A percentile compares a stretch with the other conserved stretches of the same genome.
phyloP scores from a whole-genome alignment of 306 rosid species.

The Castanopsis chinensis region DNA sequence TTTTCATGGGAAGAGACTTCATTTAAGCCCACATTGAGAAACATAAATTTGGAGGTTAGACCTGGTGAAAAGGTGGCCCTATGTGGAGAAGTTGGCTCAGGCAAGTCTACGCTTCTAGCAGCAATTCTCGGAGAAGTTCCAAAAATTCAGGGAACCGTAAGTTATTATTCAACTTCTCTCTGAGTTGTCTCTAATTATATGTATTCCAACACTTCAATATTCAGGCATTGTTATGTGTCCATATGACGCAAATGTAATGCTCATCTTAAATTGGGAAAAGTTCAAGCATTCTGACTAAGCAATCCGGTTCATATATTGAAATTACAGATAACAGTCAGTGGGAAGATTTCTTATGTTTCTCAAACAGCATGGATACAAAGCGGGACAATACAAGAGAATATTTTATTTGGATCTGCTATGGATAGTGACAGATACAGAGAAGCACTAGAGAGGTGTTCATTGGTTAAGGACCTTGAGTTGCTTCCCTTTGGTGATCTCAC shows the following conservation, averaged over 20 bases:
- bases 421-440: slow-evolving; percentile 45
- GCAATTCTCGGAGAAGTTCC: slow-evolving; percentile 46
- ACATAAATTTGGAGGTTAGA: slow-evolving; percentile 34
- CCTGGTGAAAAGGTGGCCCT: too few relatives aligned
- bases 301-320: neutral
- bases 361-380: slow-evolving; percentile 66
- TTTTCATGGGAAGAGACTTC: slow-evolving; percentile 66
- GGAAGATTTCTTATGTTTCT: slow-evolving; percentile 58
- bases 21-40: slow-evolving; percentile 49
- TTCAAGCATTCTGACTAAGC: too few relatives aligned
- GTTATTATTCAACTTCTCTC: neutral
- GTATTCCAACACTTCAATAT: too few relatives aligned
- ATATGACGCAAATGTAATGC: neutral
- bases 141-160: slow-evolving; percentile 49
- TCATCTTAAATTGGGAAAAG: neutral
- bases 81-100: too few relatives aligned
- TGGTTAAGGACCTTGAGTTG: slow-evolving; percentile 52
- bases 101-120: too few relatives aligned
- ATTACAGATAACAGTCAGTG: slow-evolving; percentile 37
- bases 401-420: slow-evolving; percentile 48
- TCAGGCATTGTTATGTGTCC: neutral
- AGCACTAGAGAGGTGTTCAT: slow-evolving; percentile 43
- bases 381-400: slow-evolving; percentile 51
- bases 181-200: too few relatives aligned
- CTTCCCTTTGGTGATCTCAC: slow-evolving; percentile 52